phyloP scores from a whole-genome alignment of 2,329 filamentous ascomycete species.

The Aspergillus viridinutans region DNA sequence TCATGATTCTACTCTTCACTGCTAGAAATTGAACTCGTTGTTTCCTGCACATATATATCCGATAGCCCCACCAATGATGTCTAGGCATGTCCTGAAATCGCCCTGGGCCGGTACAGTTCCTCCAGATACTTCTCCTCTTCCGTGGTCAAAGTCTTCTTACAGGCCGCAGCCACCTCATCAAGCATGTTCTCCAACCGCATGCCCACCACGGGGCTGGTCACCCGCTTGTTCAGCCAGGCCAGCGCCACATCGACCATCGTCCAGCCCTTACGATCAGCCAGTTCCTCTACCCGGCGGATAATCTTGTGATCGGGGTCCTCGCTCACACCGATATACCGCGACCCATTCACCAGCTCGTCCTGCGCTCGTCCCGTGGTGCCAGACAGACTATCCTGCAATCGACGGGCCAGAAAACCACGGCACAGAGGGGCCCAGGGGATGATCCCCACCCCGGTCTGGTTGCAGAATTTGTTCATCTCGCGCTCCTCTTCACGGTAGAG shows the following conservation, averaged over 20 bases:
- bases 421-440: slow-evolving; percentile 7
- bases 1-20: too few relatives aligned
- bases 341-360: too few relatives aligned
- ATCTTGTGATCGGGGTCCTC: slow-evolving; percentile 21
- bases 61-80: too few relatives aligned
- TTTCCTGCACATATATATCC: too few relatives aligned
- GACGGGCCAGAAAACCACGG: not conserved
- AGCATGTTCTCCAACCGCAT: slow-evolving; percentile 46
- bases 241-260: slow-evolving; percentile 35
- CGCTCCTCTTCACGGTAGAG: slow-evolving; percentile 22
- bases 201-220: slow-evolving; percentile 49
- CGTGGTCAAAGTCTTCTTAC: slow-evolving; percentile 41
- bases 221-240: slow-evolving; percentile 42
- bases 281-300: slow-evolving; percentile 43
- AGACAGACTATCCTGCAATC: too few relatives aligned
- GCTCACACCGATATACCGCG: too few relatives aligned
- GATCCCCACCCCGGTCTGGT: slow-evolving; percentile 14
- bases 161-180: slow-evolving; percentile 46
- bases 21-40: too few relatives aligned
- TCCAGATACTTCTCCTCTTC: slow-evolving; percentile 49
- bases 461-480: slow-evolving; percentile 20
- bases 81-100: not conserved
- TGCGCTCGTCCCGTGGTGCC: too few relatives aligned
- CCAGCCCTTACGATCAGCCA: slow-evolving; percentile 42
- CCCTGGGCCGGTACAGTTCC: slow-evolving; percentile 43